These are phyloP conservation scores for Abrus pulchellus DNA, from an alignment of 306 rosid genomes.

Conservation along the genomic window DNA sequence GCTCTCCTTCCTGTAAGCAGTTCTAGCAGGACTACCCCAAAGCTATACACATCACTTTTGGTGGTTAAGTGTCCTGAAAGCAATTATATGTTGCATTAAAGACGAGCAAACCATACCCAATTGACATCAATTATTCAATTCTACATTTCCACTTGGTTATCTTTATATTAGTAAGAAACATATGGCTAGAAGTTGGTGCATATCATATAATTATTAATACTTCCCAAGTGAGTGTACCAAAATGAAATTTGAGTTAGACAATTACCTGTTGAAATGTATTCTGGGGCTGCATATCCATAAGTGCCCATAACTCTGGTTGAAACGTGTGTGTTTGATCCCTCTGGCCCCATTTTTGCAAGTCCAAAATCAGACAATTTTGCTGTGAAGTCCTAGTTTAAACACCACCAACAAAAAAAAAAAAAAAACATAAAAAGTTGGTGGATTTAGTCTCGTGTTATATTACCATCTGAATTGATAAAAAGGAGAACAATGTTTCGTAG, in stretches of 20 bases:
- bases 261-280: constrained; percentile 89
- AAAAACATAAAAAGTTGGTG: constrained; percentile 9
- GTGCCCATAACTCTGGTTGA: constrained; percentile 98
- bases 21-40: constrained; percentile 90
- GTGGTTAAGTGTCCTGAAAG: constrained; percentile 89
- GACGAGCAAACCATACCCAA: not conserved
- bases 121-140: constrained; percentile 1
- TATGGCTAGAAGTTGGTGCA: not conserved
- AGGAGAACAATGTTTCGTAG: not conserved
- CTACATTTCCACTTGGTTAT: constrained; percentile 6
- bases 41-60: constrained; percentile 88
- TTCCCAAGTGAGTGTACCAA: not conserved
- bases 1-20: constrained; percentile 88
- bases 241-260: not conserved
- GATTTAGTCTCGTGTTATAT: not conserved
- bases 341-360: constrained; percentile 97
- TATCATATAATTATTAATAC: not conserved
- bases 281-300: constrained; percentile 97
- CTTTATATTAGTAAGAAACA: not conserved
- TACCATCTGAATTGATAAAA: not conserved
- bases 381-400: constrained; percentile 71
- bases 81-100: constrained; percentile 11
- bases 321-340: constrained; percentile 93
- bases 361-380: constrained; percentile 98
- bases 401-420: constrained; percentile 6